Base-by-base conservation (phyloP, 2,329 filamentous ascomycete genomes). In the Fusarium brevicatenulatum region DNA sequence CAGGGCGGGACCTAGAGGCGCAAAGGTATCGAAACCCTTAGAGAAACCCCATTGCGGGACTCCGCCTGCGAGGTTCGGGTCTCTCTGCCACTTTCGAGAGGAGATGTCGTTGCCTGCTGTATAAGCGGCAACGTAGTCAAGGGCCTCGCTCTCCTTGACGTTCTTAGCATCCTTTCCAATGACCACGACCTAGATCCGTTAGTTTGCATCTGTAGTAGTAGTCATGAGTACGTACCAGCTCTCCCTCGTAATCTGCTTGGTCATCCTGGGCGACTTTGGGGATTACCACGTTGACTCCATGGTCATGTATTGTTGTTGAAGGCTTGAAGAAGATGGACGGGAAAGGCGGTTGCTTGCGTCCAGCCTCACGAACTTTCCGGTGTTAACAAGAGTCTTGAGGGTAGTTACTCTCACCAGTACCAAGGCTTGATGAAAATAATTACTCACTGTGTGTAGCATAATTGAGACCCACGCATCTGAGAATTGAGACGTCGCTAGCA, bases 401-500 rank as follows among this genome's bases (percentile, higher is more conserved):
- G 11, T 4, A 28, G 7, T 28, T 19, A 3, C 12, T 46, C 18
- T 28, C 18, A 19, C 4, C 0, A 13, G 8, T 49, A 4, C 2
- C 4, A 16, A n/a, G 3, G 23, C 18, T 15, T 46, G 18, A 28
- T 46, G 7, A 13, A 44, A 19, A 46, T 15, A 53, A 5, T 5
- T 5, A 23, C 80, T 65, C 65, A 84, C 83, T 88, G 72, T 91
- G 89, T 59, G 87, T 89, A 43, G 85, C 84, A 72, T 90, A 91
- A 73, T 91, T 91, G 34, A 91, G 76, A 0, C 89, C 89, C 18
- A 90, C 85, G 71, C 89, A 91, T 25, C 88, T 80, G 7, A 91
- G 75, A 47, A 90, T 88, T 0, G 88, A 86, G 1, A 90, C 86
- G 56, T 90, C 87, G 5, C 80, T 78, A 15, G 78, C 79, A 0